A percentile compares a stretch with the other conserved stretches of the same genome.
phyloP scores from a whole-genome alignment of 139 green algal species.

The Ulvella scutata region DNA sequence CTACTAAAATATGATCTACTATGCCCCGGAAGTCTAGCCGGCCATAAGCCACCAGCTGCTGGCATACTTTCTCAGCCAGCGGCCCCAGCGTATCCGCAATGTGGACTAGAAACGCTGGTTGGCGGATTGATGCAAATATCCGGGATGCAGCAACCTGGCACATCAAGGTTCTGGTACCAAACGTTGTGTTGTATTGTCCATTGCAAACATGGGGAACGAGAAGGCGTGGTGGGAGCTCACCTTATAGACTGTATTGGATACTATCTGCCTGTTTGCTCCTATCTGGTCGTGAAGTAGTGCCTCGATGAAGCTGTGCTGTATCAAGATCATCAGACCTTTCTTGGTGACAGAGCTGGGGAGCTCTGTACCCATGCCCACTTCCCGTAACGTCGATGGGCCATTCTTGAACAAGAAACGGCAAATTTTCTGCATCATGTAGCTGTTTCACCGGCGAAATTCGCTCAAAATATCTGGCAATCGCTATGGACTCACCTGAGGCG shows the following conservation, averaged over 20 bases:
- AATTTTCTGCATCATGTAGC: not conserved
- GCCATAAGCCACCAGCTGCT: not conserved
- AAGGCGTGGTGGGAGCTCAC: not conserved
- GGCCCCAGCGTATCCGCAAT: not conserved
- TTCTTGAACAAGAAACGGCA: not conserved
- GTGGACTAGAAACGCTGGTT: not conserved
- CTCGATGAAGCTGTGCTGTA: not conserved
- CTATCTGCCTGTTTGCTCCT: not conserved
- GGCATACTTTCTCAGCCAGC: not conserved
- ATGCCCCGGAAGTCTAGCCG: not conserved
- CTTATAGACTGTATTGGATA: not conserved
- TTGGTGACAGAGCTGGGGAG: not conserved
- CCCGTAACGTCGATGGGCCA: not conserved
- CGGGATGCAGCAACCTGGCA: not conserved
- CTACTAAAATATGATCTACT: not conserved
- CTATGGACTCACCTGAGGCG: not conserved
- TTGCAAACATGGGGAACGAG: not conserved
- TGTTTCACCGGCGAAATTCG: not conserved
- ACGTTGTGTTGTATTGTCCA: not conserved
- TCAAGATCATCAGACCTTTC: not conserved
- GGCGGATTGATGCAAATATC: not conserved
- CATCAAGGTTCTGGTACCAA: not conserved
- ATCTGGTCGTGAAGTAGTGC: not conserved
- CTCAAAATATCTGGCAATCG: not conserved
- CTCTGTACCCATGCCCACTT: not conserved